phyloP scores from a whole-genome alignment of 2,329 filamentous ascomycete genomes.

The Beauveria bassiana region DNA sequence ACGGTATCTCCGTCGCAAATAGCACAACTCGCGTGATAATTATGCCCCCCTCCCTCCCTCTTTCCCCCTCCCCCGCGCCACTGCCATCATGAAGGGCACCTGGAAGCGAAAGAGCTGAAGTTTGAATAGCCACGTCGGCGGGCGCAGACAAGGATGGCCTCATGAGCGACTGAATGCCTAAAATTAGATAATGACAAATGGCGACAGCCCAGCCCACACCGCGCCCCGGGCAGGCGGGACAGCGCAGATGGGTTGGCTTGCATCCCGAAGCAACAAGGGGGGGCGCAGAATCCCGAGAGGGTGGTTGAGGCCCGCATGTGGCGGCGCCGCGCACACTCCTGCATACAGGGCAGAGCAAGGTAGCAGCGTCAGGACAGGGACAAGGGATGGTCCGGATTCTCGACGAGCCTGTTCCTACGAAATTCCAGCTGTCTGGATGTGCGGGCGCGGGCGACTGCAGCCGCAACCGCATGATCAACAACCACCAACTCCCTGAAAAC shows the following conservation, averaged over 20 bases:
- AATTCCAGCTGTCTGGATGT: slow-evolving; percentile 1
- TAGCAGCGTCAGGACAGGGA: background rate
- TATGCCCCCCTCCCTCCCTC: background rate
- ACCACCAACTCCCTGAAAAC: background rate
- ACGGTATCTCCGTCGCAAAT: background rate
- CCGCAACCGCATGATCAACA: background rate
- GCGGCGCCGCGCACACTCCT: background rate
- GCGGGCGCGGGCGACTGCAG: background rate
- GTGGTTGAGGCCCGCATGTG: background rate
- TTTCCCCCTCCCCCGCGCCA: background rate
- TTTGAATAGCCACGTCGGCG: background rate
- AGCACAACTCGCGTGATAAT: background rate
- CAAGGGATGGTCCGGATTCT: background rate
- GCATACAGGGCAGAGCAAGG: background rate
- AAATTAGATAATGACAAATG: slow-evolving; percentile 3
- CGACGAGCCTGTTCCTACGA: background rate
- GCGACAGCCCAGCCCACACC: background rate
- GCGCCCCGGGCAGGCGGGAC: background rate
- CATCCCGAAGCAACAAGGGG: background rate
- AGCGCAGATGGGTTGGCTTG: background rate
- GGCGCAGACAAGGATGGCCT: background rate
- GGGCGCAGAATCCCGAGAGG: background rate
- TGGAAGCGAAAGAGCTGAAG: background rate
- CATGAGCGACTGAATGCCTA: background rate
- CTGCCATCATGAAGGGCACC: background rate